These are phyloP conservation scores for Akanthomyces uredinophilus DNA, from an alignment of 2,329 filamentous ascomycete species.

Conservation along the genomic window DNA sequence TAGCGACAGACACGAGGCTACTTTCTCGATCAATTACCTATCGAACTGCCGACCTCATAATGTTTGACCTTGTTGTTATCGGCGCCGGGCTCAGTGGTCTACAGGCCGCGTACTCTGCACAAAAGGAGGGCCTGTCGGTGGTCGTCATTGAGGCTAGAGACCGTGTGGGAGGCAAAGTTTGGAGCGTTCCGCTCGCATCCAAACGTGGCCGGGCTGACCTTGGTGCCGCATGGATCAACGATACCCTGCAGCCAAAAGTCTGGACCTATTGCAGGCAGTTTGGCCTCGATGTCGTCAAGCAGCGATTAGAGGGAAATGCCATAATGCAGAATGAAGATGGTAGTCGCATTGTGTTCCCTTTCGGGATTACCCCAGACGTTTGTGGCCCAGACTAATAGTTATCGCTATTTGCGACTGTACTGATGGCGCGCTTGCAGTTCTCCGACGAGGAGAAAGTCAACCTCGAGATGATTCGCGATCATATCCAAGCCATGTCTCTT, in stretches of 20 bases:
- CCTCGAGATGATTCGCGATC: neutral
- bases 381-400: neutral
- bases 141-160: conserved; percentile 36
- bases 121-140: conserved; percentile 26
- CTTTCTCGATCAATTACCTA: too few species aligned
- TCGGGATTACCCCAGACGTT: neutral
- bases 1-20: too few species aligned
- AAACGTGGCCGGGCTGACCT: neutral
- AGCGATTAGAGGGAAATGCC: neutral
- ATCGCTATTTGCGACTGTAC: neutral
- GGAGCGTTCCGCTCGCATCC: conserved; percentile 16
- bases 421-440: neutral
- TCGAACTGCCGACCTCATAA: conserved; percentile 1
- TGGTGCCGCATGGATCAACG: neutral
- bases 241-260: neutral
- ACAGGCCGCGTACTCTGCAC: conserved; percentile 27
- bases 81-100: conserved; percentile 35
- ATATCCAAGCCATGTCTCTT: neutral
- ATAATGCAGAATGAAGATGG: neutral
- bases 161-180: conserved; percentile 38
- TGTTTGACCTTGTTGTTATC: conserved; percentile 30
- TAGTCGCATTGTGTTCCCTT: neutral
- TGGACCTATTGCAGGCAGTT: neutral
- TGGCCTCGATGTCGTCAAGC: neutral
- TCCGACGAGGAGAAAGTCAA: neutral